Conservation (phyloP, 1,139 yeast genomes). For the Geotrichum bryndzae region DNA sequence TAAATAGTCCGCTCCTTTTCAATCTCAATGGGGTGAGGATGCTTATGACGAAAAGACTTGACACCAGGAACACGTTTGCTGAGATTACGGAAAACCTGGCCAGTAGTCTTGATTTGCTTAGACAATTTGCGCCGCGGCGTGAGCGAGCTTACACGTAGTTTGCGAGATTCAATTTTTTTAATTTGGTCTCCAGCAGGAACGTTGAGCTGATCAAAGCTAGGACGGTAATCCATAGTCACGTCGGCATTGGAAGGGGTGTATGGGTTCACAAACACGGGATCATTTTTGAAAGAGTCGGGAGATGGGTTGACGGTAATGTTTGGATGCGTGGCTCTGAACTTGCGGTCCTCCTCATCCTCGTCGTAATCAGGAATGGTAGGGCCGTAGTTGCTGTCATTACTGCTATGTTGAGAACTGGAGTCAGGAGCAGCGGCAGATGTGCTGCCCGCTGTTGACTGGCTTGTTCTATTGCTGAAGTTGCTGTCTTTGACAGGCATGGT, state of each 20-base stretch:
- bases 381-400: slow-evolving; percentile 8
- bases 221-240: not conserved
- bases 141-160: slow-evolving; percentile 11
- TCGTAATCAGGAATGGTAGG: not conserved
- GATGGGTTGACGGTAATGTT: not conserved
- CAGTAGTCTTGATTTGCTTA: slow-evolving; percentile 5
- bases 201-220: not conserved
- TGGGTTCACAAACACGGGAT: slow-evolving; percentile 1
- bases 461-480: not conserved
- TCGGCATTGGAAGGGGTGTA: slow-evolving; percentile 5
- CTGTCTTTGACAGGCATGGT: not conserved
- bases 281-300: slow-evolving; percentile 1
- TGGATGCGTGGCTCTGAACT: slow-evolving; percentile 2
- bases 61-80: slow-evolving; percentile 16
- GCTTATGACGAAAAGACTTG: slow-evolving; percentile 8
- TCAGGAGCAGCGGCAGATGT: not conserved
- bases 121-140: slow-evolving; percentile 9
- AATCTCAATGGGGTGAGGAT: slow-evolving; percentile 3
- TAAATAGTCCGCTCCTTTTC: slow-evolving; percentile 37
- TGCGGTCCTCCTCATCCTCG: slow-evolving; percentile 9
- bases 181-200: not conserved
- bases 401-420: not conserved
- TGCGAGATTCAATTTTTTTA: slow-evolving; percentile 11
- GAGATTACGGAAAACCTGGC: slow-evolving; percentile 10
- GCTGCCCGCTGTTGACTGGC: not conserved